A percentile compares a stretch with the other conserved stretches of the same genome.
Evolutionary conservation across 331 rosid species (phyloP).

Genomic region (Acacia concinna): DNA sequence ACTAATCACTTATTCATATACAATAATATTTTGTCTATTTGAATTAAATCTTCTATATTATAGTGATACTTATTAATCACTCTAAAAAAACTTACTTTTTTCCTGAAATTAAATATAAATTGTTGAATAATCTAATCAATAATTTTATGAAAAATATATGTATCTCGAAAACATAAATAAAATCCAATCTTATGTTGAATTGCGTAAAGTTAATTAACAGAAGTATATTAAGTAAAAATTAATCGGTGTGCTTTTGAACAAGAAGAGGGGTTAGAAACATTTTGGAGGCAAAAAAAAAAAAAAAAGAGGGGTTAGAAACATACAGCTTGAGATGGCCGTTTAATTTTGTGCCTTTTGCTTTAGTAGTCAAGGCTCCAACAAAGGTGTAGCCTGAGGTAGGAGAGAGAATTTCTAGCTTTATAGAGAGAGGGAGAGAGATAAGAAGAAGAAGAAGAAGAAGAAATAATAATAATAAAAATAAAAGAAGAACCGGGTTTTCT

Average conservation of each 20-base stretch:
- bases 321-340: slow-evolving; percentile 68
- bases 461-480: neutral
- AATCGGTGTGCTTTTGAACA: slow-evolving; percentile 41
- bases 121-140: neutral
- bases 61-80: neutral
- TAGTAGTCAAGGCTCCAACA: slow-evolving; percentile 85
- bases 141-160: neutral
- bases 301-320: slow-evolving; percentile 40
- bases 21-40: neutral
- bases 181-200: neutral
- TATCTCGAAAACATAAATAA: neutral
- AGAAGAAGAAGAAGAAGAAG: neutral
- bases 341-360: slow-evolving; percentile 69
- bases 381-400: slow-evolving; percentile 44
- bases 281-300: too few relatives aligned
- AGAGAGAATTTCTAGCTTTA: slow-evolving; percentile 36
- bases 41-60: neutral
- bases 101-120: neutral
- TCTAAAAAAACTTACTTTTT: neutral
- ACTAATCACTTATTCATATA: neutral
- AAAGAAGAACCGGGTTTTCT: slow-evolving; percentile 43
- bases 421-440: neutral
- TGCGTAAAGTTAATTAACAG: neutral
- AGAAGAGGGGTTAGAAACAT: slow-evolving; percentile 42
- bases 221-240: neutral